These are phyloP conservation scores for Gossypium schwendimanii DNA, from an alignment of 441 rosid genomes.

Conservation along the genomic window DNA sequence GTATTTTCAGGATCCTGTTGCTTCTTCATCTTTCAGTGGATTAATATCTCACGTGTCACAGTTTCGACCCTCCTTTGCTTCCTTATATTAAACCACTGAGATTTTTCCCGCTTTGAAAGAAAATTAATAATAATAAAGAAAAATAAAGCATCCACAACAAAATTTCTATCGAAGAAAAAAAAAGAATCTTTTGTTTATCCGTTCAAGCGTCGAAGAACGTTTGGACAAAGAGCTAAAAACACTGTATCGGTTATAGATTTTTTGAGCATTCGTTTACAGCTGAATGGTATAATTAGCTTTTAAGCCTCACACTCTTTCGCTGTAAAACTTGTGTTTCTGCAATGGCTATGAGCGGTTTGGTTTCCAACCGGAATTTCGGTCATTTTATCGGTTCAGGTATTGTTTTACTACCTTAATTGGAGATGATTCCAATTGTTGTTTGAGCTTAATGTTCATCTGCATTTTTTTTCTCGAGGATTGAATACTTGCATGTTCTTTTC, in stretches of 20 bases:
- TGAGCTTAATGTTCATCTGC: not conserved
- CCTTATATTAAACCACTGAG: slow-evolving; percentile 37
- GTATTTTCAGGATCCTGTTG: not conserved
- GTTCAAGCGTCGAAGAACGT: slow-evolving; percentile 17
- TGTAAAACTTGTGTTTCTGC: not conserved
- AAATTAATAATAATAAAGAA: not conserved
- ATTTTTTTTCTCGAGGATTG: slow-evolving; percentile 6
- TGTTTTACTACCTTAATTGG: not conserved
- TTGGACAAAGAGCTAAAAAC: slow-evolving; percentile 8
- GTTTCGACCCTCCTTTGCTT: slow-evolving; percentile 45
- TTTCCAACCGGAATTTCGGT: slow-evolving; percentile 62
- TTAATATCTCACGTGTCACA: slow-evolving; percentile 62
- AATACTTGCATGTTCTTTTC: not conserved
- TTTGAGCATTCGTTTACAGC: slow-evolving; percentile 15
- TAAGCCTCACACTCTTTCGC: slow-evolving; percentile 7
- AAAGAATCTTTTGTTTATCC: slow-evolving; percentile 26
- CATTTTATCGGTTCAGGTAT: slow-evolving; percentile 67
- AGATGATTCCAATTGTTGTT: not conserved
- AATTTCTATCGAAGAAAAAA: not conserved
- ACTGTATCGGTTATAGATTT: slow-evolving; percentile 11
- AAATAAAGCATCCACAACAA: not conserved
- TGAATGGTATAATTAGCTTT: slow-evolving; percentile 23
- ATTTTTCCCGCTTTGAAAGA: slow-evolving; percentile 49
- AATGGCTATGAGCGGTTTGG: slow-evolving; percentile 79
- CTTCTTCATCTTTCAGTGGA: slow-evolving; percentile 12